These are phyloP conservation scores for Monosporascus sp. DNA, from an alignment of 2,329 filamentous ascomycete genomes.

Conservation along the genomic window DNA sequence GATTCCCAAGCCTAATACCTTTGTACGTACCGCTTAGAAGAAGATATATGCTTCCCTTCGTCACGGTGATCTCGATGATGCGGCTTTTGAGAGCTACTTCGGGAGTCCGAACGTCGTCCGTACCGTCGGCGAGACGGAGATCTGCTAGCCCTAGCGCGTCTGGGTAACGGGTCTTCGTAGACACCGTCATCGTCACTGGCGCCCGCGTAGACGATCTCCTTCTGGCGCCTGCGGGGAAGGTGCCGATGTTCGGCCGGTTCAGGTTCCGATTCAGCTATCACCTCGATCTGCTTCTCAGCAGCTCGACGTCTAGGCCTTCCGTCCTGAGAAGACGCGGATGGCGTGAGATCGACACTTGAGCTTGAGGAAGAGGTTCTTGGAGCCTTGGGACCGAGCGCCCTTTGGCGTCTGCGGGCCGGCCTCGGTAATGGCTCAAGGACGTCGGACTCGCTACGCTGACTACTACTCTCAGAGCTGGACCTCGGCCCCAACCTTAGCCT, in stretches of 20 bases:
- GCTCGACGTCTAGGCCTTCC: constrained; percentile 21
- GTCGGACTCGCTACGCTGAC: constrained; percentile 4
- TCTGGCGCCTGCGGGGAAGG: constrained; percentile 8
- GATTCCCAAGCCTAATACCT: constrained; percentile 16
- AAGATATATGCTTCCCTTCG: constrained; percentile 19
- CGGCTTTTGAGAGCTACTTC: constrained; percentile 17
- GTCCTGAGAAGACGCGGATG: constrained; percentile 29
- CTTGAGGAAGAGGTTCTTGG: constrained; percentile 32
- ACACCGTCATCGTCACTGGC: constrained; percentile 8
- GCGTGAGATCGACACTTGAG: constrained; percentile 35
- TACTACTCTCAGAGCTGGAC: constrained; percentile 12
- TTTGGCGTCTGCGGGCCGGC: constrained; percentile 31
- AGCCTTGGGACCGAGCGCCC: constrained; percentile 32
- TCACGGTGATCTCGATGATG: constrained; percentile 17
- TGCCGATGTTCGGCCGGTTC: constrained; percentile 10
- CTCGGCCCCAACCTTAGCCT: constrained; percentile 15
- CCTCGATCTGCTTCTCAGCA: constrained; percentile 15
- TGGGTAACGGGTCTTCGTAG: constrained; percentile 8
- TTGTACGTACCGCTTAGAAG: constrained; percentile 26
- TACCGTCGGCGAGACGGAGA: constrained; percentile 15
- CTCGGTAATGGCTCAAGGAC: constrained; percentile 23
- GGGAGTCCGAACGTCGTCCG: constrained; percentile 20
- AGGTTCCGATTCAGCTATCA: constrained; percentile 12
- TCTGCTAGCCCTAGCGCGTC: constrained; percentile 7
- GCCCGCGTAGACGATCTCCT: constrained; percentile 9